Percentiles rank a stretch among this genome's conserved stretches.
Conservation (phyloP, 306 rosid genomes). For the Trifolium fragiferum region DNA sequence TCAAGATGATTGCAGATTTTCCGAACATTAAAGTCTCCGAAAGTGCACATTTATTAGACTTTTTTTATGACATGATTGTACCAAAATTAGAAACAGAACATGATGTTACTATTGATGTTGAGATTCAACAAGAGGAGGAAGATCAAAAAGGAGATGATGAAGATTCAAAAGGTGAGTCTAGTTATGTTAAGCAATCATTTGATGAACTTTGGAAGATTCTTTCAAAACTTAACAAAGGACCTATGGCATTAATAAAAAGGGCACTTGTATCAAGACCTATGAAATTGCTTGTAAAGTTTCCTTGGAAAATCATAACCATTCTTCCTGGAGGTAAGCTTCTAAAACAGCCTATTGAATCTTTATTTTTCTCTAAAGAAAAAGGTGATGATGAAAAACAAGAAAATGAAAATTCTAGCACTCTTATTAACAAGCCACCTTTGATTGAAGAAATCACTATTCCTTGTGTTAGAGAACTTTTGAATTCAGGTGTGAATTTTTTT, state of each 20-base stretch:
- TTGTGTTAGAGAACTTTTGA: conserved; percentile 55
- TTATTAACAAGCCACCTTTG: conserved; percentile 55
- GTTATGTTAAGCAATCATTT: conserved; percentile 44
- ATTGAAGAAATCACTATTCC: conserved; percentile 79
- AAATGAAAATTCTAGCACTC: conserved; percentile 27
- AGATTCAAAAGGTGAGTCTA: conserved; percentile 20
- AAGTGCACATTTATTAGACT: conserved; percentile 68
- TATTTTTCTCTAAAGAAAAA: conserved; percentile 34
- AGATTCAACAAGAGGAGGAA: conserved; percentile 29
- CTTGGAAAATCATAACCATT: conserved; percentile 62
- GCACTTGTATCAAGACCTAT: conserved; percentile 57
- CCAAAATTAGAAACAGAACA: conserved; percentile 48
- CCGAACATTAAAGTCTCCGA: conserved; percentile 53
- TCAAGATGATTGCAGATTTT: conserved; percentile 51
- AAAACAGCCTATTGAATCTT: conserved; percentile 27
- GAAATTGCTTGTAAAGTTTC: conserved; percentile 54
- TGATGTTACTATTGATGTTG: conserved; percentile 39
- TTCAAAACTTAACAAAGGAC: conserved; percentile 61
- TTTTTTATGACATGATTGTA: conserved; percentile 58
- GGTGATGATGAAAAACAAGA: conserved; percentile 17
- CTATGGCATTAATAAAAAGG: conserved; percentile 52
- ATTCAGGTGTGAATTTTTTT: conserved; percentile 54
- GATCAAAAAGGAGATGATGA: background rate
- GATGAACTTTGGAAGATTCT: conserved; percentile 53
- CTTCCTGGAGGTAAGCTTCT: conserved; percentile 39